phyloP scores from a whole-genome alignment of 768 basidiomycete species.

The Hypholoma fasciculare region DNA sequence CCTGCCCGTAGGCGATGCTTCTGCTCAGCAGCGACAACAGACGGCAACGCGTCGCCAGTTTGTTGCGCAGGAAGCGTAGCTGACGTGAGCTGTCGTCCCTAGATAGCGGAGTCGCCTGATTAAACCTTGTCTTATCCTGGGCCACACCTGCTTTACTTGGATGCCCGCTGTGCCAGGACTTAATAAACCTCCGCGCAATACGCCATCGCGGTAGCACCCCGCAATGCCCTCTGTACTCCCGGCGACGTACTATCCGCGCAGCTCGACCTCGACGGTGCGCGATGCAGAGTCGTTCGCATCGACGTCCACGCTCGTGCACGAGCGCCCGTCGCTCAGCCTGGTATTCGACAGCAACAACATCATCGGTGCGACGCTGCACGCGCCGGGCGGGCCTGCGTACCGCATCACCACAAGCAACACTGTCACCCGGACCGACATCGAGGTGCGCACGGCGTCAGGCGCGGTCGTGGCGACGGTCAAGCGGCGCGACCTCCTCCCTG shows the following conservation, averaged over 20 bases:
- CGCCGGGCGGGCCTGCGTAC: conserved; percentile 11
- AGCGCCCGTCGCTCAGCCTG: conserved; percentile 10
- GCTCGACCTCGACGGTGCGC: too few relatives aligned
- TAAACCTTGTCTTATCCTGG: too few relatives aligned
- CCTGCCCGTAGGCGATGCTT: too few relatives aligned
- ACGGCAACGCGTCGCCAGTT: background rate
- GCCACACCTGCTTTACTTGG: background rate
- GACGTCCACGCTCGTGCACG: conserved; percentile 16
- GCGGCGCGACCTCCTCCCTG: conserved; percentile 18
- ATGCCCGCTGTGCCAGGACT: background rate
- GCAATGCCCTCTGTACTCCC: too few relatives aligned
- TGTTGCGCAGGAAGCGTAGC: background rate
- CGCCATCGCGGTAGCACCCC: background rate
- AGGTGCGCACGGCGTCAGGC: background rate
- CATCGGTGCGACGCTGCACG: conserved; percentile 12
- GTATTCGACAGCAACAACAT: conserved; percentile 18
- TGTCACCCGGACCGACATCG: conserved; percentile 11
- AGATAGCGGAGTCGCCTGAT: background rate
- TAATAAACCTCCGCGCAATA: background rate
- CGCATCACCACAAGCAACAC: conserved; percentile 12
- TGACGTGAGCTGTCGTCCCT: background rate
- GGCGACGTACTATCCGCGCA: too few relatives aligned
- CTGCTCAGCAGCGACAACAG: too few relatives aligned
- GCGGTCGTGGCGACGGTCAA: conserved; percentile 15
- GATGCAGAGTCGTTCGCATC: conserved; percentile 1